Evolutionary conservation across 2,329 filamentous ascomycete genomes (phyloP).

Genomic region (Tolypocladium ovalisporum): DNA sequence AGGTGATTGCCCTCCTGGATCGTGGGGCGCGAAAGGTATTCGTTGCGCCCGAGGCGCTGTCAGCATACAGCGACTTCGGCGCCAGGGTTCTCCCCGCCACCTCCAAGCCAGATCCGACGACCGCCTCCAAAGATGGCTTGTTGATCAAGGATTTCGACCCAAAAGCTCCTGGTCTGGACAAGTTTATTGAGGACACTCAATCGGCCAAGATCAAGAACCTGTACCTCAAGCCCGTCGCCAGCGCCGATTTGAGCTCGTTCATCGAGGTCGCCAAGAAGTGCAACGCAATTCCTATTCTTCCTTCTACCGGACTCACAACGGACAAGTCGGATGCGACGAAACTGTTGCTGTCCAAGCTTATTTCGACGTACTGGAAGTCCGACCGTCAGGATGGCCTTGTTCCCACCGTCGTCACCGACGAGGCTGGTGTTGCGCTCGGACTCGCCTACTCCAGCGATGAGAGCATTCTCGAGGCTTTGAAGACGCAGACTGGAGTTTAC

Average conservation of each 20-base stretch:
- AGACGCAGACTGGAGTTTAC: constrained; percentile 73
- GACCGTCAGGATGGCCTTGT: constrained; percentile 78
- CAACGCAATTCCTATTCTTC: constrained; percentile 61
- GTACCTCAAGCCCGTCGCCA: constrained; percentile 40
- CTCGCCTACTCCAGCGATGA: constrained; percentile 91
- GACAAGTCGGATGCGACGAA: constrained; percentile 49
- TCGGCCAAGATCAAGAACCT: constrained; percentile 33
- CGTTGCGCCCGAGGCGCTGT: constrained; percentile 59
- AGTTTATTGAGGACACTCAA: constrained; percentile 34
- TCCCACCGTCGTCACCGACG: constrained; percentile 84
- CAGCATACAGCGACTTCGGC: constrained; percentile 43
- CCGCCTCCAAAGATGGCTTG: constrained; percentile 36
- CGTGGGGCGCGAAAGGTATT: constrained; percentile 78
- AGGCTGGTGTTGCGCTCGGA: constrained; percentile 72
- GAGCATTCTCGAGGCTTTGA: constrained; percentile 77
- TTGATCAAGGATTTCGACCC: constrained; percentile 42
- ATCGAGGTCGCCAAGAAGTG: constrained; percentile 36
- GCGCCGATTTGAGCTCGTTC: constrained; percentile 33
- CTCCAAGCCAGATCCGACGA: constrained; percentile 32
- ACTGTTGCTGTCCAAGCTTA: constrained; percentile 52
- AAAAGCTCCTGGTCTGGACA: constrained; percentile 24
- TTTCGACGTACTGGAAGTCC: constrained; percentile 65
- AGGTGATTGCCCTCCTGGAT: constrained; percentile 73
- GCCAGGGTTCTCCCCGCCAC: constrained; percentile 44
- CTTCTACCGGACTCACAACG: constrained; percentile 58